phyloP scores from a whole-genome alignment of 129 eudicot species.

The Gnaphalium uliginosum region DNA sequence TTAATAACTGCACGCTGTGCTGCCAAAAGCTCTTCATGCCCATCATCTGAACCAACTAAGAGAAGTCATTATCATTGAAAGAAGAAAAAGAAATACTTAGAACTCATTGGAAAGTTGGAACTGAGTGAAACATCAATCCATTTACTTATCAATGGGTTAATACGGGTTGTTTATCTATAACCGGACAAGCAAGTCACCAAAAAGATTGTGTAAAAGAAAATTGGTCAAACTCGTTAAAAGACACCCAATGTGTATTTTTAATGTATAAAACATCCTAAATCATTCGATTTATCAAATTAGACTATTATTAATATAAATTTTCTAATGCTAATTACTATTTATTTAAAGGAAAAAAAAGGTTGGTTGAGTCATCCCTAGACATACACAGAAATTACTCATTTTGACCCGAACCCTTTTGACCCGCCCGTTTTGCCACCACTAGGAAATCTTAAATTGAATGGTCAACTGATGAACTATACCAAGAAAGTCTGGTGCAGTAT shows the following conservation, averaged over 20 bases:
- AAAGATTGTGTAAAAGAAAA: not conserved
- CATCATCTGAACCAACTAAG: conserved; percentile 72
- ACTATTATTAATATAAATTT: not conserved
- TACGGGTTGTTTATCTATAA: not conserved
- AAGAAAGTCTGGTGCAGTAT: conserved; percentile 62
- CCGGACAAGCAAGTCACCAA: not conserved
- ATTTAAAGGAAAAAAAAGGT: not conserved
- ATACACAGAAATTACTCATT: not conserved
- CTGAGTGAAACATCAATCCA: not conserved
- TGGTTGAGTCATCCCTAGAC: not conserved
- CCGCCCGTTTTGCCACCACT: not conserved
- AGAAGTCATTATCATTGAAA: conserved; percentile 3
- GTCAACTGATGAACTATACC: conserved; percentile 46
- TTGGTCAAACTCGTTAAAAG: not conserved
- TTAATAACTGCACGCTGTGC: conserved; percentile 64
- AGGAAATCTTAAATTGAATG: not conserved
- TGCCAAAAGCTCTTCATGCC: conserved; percentile 74
- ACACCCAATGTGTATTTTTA: not conserved
- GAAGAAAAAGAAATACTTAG: conserved; percentile 5
- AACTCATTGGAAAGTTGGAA: not conserved
- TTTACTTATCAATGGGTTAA: not conserved
- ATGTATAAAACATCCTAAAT: not conserved
- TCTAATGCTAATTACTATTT: not conserved
- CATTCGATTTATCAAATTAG: not conserved
- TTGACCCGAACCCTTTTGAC: not conserved